Base-by-base conservation (phyloP, 106 monocot genomes). In the Dendrobium catenatum region DNA sequence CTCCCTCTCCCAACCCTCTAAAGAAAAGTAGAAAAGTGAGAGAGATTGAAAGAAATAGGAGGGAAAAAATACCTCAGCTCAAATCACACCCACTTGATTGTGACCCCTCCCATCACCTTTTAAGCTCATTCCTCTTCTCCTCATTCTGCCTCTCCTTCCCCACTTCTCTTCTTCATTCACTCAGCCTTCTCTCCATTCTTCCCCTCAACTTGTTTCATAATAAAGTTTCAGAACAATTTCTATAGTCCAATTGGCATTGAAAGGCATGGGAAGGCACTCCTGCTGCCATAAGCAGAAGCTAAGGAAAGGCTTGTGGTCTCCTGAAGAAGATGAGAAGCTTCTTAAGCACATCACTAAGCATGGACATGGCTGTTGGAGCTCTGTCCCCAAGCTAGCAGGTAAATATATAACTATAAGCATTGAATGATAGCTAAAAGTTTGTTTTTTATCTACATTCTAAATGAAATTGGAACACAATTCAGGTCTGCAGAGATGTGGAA, bases 401-500 rank as follows among this genome's bases (percentile, higher is more conserved):
- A 24, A 55, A 19, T 15, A 20, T 41, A 4, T 22, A 37, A 42
- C 44, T n/a, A 10, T 61, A 42, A 11, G 20, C 74, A 20, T 42
- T 44, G 43, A 17, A 42, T 74, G 17, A 16, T 44, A 20, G 20
- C 11, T 43, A 42, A 22, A 3, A 42, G 41, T 26, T 22, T 5
- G 5, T 13, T 29, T 72, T 15, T 13, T 13, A 51, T 51, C 51
- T 51, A 51, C 51, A 13, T 51, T 74, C 74, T 19, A 13, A 74
- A 19, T 43, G 43, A 74, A 42, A 74, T 19, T 44, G 54, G 37
- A 59, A 41, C 7, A 9, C 26, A 61, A 79, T 42, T 64, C 89
- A 95, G 95, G 93, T 44, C 81, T 95, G 70, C 93, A 95, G 86
- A 91, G 96, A 80, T 96, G 96, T 83, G 96, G 96, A 48, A 96